phyloP scores from a whole-genome alignment of 305 asterid species.

The Fraxinus velutina region DNA sequence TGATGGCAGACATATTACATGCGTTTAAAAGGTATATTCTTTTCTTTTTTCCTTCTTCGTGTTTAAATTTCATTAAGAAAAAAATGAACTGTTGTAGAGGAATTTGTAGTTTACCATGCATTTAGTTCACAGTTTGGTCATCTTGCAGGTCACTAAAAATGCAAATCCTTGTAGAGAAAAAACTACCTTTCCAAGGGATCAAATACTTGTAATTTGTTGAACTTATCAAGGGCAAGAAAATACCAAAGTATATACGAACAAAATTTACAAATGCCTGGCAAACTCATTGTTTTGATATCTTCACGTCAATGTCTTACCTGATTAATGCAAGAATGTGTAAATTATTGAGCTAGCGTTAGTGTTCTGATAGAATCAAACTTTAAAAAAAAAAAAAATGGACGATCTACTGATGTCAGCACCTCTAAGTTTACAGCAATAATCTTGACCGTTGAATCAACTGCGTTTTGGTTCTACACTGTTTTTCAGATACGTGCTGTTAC shows the following conservation, averaged over 20 bases:
- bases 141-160: not conserved
- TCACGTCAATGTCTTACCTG: not conserved
- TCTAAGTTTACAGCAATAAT: not conserved
- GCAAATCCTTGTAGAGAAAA: not conserved
- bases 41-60: not conserved
- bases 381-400: not conserved
- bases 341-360: not conserved
- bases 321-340: not conserved
- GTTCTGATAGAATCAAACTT: not conserved
- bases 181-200: not conserved
- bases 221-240: not conserved
- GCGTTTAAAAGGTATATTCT: slow-evolving; percentile 69
- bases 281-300: not conserved
- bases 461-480: not conserved
- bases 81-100: not conserved
- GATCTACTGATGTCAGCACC: not conserved
- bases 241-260: not conserved
- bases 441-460: not conserved
- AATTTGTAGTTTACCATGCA: not conserved
- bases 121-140: not conserved
- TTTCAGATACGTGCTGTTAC: not conserved
- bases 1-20: slow-evolving; percentile 69
- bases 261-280: not conserved
- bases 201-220: not conserved
- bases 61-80: not conserved